Base-by-base conservation (phyloP, 208 protist species). In the Vickermania ingenoplastis region DNA sequence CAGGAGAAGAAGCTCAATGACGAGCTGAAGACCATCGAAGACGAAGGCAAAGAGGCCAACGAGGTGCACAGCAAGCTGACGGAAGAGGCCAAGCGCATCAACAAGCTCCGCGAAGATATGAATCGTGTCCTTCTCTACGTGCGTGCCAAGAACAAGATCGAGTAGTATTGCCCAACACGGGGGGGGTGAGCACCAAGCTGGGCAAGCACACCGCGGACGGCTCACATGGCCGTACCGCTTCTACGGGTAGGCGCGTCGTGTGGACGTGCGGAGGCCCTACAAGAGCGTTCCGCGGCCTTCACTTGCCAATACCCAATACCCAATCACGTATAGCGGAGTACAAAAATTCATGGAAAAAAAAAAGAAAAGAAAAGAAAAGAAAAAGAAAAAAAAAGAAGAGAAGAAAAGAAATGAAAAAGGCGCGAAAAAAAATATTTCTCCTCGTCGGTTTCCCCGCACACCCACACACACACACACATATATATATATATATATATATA, bases 111-210 rank as follows among this genome's bases (percentile, higher is more conserved):
- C 68, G 73, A 75, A 0, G 86, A 93, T 30, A 66, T 93, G 13
- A 80, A 89, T 69, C 75, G 67, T 13, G 86, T 93, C 27, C 59
- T 93, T 52, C 78, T 84, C 49, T 93, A 90, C 71, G 73, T 86
- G 30, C 81, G 82, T 52, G 74, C 76, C 23, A 81, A 80, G 70
- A 79, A 82, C 53, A 45, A 45, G 36, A 45, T 45, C 17, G 36
- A 45, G 36, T 45, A 45, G 36, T n/a, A n/a, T n/a, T n/a, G n/a
- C n/a, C n/a, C n/a, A n/a, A n/a, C n/a, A n/a, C n/a, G n/a, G n/a
- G n/a, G n/a, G n/a, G n/a, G n/a, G 41, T 48, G 17, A 17, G 14
- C 14, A 48, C 14, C 41, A 48, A 48, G 13, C 41, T 7, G 41
- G 24, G 28, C 7, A 55, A 28, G 25, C 50, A 23, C 30, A 57